Percentiles rank a stretch among this genome's conserved stretches.
Evolutionary conservation across 352 stramenopile genomes (phyloP).

Genomic region (Globisporangium spiculum): DNA sequence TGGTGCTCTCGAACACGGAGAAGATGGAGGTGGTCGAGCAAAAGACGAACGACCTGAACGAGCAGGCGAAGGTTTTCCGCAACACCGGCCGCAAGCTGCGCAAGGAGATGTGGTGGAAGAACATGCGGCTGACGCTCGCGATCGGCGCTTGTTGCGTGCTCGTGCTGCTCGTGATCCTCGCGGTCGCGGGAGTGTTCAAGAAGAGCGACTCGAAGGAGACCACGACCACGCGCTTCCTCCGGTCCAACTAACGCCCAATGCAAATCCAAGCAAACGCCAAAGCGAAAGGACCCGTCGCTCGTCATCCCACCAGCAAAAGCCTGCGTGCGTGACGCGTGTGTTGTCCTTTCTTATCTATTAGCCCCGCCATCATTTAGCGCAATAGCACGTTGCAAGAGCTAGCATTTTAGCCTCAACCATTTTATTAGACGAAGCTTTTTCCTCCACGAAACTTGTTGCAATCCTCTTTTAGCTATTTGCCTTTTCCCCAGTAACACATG

Average conservation of each 20-base stretch:
- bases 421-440: constrained; percentile 8
- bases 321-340: not conserved
- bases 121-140: constrained; percentile 72
- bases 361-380: not conserved
- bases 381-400: not conserved
- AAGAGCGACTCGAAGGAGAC: constrained; percentile 31
- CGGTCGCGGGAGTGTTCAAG: constrained; percentile 72
- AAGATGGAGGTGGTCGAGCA: constrained; percentile 88
- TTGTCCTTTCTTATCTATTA: constrained; percentile 6
- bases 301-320: not conserved
- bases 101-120: constrained; percentile 86
- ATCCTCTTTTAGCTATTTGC: too few relatives aligned
- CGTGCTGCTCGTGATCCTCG: constrained; percentile 74
- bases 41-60: constrained; percentile 85
- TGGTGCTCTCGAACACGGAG: constrained; percentile 84
- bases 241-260: constrained; percentile 4
- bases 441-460: not conserved
- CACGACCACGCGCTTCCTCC: constrained; percentile 17
- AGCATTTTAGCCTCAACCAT: not conserved
- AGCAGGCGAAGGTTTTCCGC: constrained; percentile 85
- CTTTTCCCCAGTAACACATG: too few relatives aligned
- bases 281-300: not conserved
- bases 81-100: constrained; percentile 79
- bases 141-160: constrained; percentile 62
- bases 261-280: not conserved